These are phyloP conservation scores for Mucor saturninus DNA, from an alignment of 371 early-diverging fungal genomes.

Conservation along the genomic window DNA sequence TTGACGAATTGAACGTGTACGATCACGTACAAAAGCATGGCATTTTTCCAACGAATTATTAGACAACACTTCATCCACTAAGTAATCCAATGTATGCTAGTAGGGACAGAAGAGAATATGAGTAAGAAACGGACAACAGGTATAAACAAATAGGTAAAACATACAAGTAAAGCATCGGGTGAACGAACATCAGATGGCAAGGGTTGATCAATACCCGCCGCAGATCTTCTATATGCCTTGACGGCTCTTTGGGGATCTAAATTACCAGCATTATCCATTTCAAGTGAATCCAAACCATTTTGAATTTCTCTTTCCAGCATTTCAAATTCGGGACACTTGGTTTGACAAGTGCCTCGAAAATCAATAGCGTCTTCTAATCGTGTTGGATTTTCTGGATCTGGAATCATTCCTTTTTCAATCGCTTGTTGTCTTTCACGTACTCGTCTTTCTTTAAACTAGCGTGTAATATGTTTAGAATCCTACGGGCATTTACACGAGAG, in stretches of 20 bases:
- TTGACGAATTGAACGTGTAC: conserved; percentile 85
- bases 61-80: conserved; percentile 67
- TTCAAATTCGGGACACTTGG: conserved; percentile 93
- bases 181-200: conserved; percentile 92
- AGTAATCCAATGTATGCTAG: conserved; percentile 78
- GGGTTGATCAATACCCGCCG: conserved; percentile 88
- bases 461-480: no score
- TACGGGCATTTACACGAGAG: no score
- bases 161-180: conserved; percentile 68
- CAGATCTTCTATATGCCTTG: conserved; percentile 86
- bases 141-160: conserved; percentile 5
- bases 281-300: conserved; percentile 72
- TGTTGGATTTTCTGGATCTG: conserved; percentile 61
- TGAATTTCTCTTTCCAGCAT: conserved; percentile 85
- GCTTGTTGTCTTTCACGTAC: conserved; percentile 51
- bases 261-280: conserved; percentile 61
- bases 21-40: conserved; percentile 88
- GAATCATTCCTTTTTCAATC: conserved; percentile 56
- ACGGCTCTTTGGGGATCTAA: conserved; percentile 74
- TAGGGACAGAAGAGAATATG: background rate
- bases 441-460: conserved; percentile 51
- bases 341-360: conserved; percentile 80
- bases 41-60: conserved; percentile 62
- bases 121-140: no score
- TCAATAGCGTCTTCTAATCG: conserved; percentile 70